Conservation (phyloP, 2,329 filamentous ascomycete species). For the Aspergillus cejpii region DNA sequence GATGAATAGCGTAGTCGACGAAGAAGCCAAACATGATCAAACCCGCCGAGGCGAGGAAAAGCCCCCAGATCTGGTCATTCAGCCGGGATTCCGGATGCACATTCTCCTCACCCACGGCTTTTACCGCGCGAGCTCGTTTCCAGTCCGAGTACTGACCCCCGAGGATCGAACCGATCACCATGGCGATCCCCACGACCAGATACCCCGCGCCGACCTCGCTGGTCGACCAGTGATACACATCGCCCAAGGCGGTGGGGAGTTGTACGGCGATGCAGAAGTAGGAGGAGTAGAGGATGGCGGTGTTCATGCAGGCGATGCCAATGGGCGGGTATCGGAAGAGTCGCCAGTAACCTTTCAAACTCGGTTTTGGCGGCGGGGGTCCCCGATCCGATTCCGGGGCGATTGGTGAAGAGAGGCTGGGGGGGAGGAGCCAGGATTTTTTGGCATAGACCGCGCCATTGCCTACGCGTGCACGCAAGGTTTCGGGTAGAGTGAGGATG, state of each 20-base stretch:
- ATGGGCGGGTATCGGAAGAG: constrained; percentile 32
- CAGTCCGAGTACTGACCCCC: constrained; percentile 38
- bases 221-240: constrained; percentile 32
- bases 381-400: constrained; percentile 19
- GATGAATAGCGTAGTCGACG: constrained; percentile 24
- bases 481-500: constrained; percentile 42
- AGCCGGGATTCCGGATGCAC: constrained; percentile 38
- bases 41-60: constrained; percentile 34
- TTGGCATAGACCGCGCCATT: constrained; percentile 28
- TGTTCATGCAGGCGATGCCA: constrained; percentile 31
- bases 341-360: constrained; percentile 21
- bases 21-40: constrained; percentile 42
- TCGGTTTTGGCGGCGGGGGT: constrained; percentile 25
- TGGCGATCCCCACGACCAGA: constrained; percentile 24
- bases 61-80: constrained; percentile 37
- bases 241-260: constrained; percentile 26
- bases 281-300: constrained; percentile 22
- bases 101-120: constrained; percentile 13
- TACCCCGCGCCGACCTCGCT: constrained; percentile 34
- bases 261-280: constrained; percentile 22
- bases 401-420: constrained; percentile 17
- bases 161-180: constrained; percentile 33
- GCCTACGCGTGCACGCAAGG: constrained; percentile 42
- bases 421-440: constrained; percentile 15
- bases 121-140: constrained; percentile 24